These are phyloP conservation scores for Citrus medica DNA, from an alignment of 345 rosid species.

Conservation along the genomic window DNA sequence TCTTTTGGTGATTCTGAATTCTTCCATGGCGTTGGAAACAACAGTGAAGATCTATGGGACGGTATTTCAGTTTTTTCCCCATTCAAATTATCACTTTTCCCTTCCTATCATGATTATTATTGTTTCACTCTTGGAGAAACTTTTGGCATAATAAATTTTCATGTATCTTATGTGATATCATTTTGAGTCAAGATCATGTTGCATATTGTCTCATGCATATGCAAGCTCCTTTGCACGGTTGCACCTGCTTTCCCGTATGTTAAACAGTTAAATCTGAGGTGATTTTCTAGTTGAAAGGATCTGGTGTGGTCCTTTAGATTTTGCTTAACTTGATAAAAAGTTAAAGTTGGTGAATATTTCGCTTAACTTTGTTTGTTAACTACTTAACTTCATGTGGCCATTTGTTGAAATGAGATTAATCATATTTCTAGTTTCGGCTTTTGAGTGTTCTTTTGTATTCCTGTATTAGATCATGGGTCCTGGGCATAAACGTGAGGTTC, in stretches of 20 bases:
- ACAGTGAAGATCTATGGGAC: constrained; percentile 36
- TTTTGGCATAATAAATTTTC: constrained; percentile 9
- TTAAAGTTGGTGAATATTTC: background rate
- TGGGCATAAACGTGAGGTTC: background rate
- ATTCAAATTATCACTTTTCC: background rate
- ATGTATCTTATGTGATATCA: background rate
- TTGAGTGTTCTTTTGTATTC: background rate
- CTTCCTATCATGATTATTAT: background rate
- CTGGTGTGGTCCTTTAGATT: background rate
- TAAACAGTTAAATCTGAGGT: constrained; percentile 11
- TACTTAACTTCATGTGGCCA: background rate
- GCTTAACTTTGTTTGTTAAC: background rate
- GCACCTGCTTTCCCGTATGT: background rate
- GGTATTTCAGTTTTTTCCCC: constrained; percentile 34
- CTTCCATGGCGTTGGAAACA: constrained; percentile 16
- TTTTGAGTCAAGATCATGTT: background rate
- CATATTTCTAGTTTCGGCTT: background rate
- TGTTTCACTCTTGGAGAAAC: constrained; percentile 13
- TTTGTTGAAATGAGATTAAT: background rate
- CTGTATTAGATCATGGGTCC: background rate
- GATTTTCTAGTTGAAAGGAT: constrained; percentile 12
- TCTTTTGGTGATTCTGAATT: constrained; percentile 22
- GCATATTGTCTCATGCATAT: background rate
- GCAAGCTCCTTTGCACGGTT: constrained; percentile 3
- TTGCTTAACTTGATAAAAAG: background rate